Conservation (phyloP, 2,329 filamentous ascomycete species). For the Fusarium xyrophilum region DNA sequence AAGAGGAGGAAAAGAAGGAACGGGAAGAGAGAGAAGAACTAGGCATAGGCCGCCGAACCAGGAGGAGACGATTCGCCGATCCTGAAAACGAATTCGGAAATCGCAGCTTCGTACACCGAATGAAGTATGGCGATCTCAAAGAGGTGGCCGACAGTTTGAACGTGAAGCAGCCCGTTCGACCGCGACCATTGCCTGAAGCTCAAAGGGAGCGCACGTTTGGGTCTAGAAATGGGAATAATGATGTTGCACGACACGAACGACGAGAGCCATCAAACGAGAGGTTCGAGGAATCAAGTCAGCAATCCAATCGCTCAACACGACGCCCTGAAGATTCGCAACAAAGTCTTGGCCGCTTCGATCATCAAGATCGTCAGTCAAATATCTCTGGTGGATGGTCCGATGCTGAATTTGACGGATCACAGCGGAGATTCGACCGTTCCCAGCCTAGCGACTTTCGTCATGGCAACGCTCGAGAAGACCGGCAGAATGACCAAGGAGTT, state of each 20-base stretch:
- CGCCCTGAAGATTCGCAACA: constrained; percentile 3
- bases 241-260: neutral
- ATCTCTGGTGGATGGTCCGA: neutral
- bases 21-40: constrained; percentile 46
- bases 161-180: constrained; percentile 40
- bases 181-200: constrained; percentile 32
- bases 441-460: constrained; percentile 12
- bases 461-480: constrained; percentile 7
- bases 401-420: constrained; percentile 6
- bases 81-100: constrained; percentile 59
- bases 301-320: neutral
- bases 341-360: neutral
- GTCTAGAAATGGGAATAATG: neutral
- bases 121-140: constrained; percentile 54
- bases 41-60: constrained; percentile 51
- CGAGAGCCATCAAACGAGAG: neutral
- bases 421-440: constrained; percentile 6
- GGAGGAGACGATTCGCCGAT: constrained; percentile 61
- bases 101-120: constrained; percentile 61
- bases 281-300: neutral
- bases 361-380: neutral
- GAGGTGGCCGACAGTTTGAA: constrained; percentile 38
- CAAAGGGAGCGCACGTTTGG: constrained; percentile 9
- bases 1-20: constrained; percentile 49
- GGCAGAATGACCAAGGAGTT: constrained; percentile 14